Base-by-base conservation (phyloP, 345 rosid species). In the Diplotaxis tenuifolia region DNA sequence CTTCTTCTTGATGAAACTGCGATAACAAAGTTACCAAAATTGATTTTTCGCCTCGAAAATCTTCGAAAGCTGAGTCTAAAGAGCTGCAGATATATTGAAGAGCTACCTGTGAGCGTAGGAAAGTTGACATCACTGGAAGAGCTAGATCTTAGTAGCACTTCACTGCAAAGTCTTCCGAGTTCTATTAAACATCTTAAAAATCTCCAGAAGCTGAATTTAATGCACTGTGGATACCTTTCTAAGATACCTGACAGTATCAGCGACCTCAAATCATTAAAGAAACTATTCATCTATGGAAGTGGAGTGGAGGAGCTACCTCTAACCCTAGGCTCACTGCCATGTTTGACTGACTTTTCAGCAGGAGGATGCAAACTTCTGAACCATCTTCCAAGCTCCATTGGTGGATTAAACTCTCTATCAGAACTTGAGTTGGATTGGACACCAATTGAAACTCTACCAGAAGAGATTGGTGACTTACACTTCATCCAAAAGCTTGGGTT, bases 1-100 rank as follows among this genome's bases (percentile, higher is more conserved):
- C 80, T 76, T 34, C 76, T 76, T 47, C 60, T 76, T 40, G 80
- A 76, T 65, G 72, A 59, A 70, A 65, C 80, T 18, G 66, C 72
- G 0, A 71, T 76, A 64, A 70, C 16, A n/a, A 65, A 23, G 9
- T 12, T 76, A 49, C 80, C 80, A 4, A 40, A 16, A 21, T 76
- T 75, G 0, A 64, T 64, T 4, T 14, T 0, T 0, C 14, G 19
- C 3, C 80, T 76, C 0, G 2, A 57, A 49, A 47, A 16, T 0
- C 76, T 76, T 32, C 6, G 45, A 58, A 76, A 40, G 47, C 80
- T 76, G 42, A 70, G 49, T 54, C 62, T 76, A 32, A 42, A 0
- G 0, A 40, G 55, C 50, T 76, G 80, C 67, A 76, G 15, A 14
- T 70, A 20, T 64, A 22, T 76, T 15, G 3, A 56, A 64, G 16